Percentiles rank a stretch among this genome's conserved stretches.
Evolutionary conservation across 306 rosid genomes (phyloP).

Genomic region (Quercus glauca): DNA sequence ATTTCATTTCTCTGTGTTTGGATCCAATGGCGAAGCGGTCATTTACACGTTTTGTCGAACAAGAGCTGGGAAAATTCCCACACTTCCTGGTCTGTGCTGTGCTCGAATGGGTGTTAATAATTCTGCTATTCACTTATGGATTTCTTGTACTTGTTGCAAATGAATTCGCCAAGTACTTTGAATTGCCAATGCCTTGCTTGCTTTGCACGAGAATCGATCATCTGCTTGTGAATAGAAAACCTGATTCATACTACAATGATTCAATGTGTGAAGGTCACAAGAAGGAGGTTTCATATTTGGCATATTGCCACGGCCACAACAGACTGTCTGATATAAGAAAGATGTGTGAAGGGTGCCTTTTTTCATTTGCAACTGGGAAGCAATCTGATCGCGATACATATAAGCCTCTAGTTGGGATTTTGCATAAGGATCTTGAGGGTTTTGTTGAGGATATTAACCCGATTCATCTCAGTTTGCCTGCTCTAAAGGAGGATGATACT

Average conservation of each 20-base stretch:
- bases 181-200: slow-evolving; percentile 63
- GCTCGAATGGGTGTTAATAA: slow-evolving; percentile 78
- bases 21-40: slow-evolving; percentile 45
- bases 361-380: slow-evolving; percentile 73
- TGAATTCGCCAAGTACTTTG: slow-evolving; percentile 77
- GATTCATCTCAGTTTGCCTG: slow-evolving; percentile 39
- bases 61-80: slow-evolving; percentile 60
- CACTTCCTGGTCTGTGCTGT: slow-evolving; percentile 61
- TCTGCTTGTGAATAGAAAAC: slow-evolving; percentile 41
- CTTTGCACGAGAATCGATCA: slow-evolving; percentile 81
- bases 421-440: slow-evolving; percentile 80
- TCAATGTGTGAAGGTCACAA: slow-evolving; percentile 73
- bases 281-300: slow-evolving; percentile 70
- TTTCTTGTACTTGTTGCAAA: slow-evolving; percentile 63
- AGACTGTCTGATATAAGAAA: slow-evolving; percentile 64
- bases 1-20: slow-evolving; percentile 5
- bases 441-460: slow-evolving; percentile 60
- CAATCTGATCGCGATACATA: slow-evolving; percentile 67
- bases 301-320: slow-evolving; percentile 77
- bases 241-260: slow-evolving; percentile 66
- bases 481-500: slow-evolving; percentile 37
- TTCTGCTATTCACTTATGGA: slow-evolving; percentile 68
- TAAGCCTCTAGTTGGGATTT: slow-evolving; percentile 77
- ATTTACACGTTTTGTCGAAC: slow-evolving; percentile 49
- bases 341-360: slow-evolving; percentile 85